phyloP scores from a whole-genome alignment of 2,329 filamentous ascomycete genomes.

The Fonsecaea monophora region DNA sequence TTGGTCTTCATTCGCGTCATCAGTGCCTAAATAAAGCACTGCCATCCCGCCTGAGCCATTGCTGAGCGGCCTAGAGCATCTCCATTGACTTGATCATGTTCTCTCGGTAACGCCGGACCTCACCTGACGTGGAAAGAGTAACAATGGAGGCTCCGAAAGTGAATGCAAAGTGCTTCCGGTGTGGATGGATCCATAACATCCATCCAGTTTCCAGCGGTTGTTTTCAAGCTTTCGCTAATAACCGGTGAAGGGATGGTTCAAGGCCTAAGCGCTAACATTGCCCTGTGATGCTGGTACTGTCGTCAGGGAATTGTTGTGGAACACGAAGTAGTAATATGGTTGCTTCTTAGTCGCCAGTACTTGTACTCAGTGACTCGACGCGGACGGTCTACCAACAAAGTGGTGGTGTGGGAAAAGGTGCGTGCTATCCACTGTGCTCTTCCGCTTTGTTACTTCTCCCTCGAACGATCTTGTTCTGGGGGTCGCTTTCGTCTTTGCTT shows the following conservation, averaged over 20 bases:
- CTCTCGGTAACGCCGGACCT: not conserved
- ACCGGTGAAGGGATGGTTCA: not conserved
- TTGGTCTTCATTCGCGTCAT: not conserved
- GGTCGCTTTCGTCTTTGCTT: too few relatives aligned
- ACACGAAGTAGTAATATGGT: not conserved
- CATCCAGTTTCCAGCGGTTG: not conserved
- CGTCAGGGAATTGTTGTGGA: not conserved
- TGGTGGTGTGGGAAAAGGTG: not conserved
- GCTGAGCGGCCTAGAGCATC: not conserved
- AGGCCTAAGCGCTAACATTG: not conserved
- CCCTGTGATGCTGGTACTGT: not conserved
- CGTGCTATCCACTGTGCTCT: too few relatives aligned
- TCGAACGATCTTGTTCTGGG: too few relatives aligned
- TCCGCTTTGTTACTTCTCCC: too few relatives aligned
- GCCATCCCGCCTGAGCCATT: not conserved
- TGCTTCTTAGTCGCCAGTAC: not conserved
- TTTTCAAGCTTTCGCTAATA: conserved; percentile 3
- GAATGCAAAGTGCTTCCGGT: not conserved
- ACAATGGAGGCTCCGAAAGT: not conserved
- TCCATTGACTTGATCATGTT: not conserved
- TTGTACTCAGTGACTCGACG: not conserved
- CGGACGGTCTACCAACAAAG: not conserved
- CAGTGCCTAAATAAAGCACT: not conserved
- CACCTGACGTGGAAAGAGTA: not conserved
- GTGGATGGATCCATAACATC: not conserved